A percentile compares a stretch with the other conserved stretches of the same genome.
phyloP scores from a whole-genome alignment of 139 green algal genomes.

The Pleodorina starrii region DNA sequence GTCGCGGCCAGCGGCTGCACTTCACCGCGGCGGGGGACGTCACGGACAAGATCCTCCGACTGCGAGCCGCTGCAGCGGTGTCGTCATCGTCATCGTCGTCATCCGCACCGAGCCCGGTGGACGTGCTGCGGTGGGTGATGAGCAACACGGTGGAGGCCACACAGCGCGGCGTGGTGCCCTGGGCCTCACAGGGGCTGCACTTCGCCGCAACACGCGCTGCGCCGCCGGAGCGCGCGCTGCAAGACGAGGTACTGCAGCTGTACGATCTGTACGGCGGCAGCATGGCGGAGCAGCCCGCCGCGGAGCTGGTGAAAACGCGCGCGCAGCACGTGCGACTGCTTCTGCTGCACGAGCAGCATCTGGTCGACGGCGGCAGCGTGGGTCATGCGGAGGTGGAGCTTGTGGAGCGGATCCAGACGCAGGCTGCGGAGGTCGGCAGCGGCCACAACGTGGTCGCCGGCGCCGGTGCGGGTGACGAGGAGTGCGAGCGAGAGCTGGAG shows the following conservation, averaged over 20 bases:
- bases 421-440: not conserved
- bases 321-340: too few relatives aligned
- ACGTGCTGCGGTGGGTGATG: slow-evolving; percentile 71
- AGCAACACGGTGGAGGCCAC: slow-evolving; percentile 66
- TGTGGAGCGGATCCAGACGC: not conserved
- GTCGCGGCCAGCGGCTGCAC: slow-evolving; percentile 58
- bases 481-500: slow-evolving; percentile 71
- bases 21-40: slow-evolving; percentile 48
- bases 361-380: too few relatives aligned
- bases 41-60: not conserved
- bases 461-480: slow-evolving; percentile 48
- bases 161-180: slow-evolving; percentile 44
- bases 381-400: not conserved
- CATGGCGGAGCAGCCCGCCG: not conserved
- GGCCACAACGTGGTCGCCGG: not conserved
- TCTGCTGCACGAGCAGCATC: too few relatives aligned
- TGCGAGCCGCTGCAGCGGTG: not conserved
- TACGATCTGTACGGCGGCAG: slow-evolving; percentile 38
- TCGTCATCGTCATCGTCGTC: too few relatives aligned
- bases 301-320: not conserved
- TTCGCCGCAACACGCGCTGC: slow-evolving; percentile 52
- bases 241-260: slow-evolving; percentile 61
- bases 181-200: slow-evolving; percentile 58
- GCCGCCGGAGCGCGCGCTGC: slow-evolving; percentile 46
- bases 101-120: not conserved